Conservation (phyloP, 1,284 basidiomycete species). For the Xerocomus nothofagi region DNA sequence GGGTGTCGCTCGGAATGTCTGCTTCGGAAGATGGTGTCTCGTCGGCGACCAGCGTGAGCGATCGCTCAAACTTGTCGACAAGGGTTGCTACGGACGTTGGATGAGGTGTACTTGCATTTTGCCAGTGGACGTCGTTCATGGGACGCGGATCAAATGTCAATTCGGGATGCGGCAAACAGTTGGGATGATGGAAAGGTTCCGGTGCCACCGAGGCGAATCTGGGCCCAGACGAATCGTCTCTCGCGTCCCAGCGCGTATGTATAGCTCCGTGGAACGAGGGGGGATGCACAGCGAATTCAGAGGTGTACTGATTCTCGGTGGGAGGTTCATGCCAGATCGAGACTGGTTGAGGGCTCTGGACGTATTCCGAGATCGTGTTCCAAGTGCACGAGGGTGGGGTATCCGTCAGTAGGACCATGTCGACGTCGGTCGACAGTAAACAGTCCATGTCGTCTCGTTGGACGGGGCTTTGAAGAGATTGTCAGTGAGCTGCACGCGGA, state of each 20-base stretch:
- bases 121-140: background rate
- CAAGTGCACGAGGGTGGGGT: slow-evolving; percentile 4
- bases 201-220: background rate
- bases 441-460: slow-evolving; percentile 19
- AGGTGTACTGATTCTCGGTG: background rate
- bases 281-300: background rate
- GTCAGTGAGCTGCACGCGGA: background rate
- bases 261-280: background rate
- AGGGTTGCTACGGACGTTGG: slow-evolving; percentile 1
- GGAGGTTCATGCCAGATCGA: slow-evolving; percentile 5
- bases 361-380: background rate
- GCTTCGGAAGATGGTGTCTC: background rate
- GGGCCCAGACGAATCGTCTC: background rate
- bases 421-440: slow-evolving; percentile 7
- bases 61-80: slow-evolving; percentile 12
- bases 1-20: background rate
- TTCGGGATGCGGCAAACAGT: background rate
- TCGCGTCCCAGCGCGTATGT: background rate
- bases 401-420: slow-evolving; percentile 16
- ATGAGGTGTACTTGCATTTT: background rate
- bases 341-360: background rate
- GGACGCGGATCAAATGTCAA: background rate
- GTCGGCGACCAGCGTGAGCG: slow-evolving; percentile 2
- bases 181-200: background rate
- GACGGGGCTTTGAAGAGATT: background rate